These are phyloP conservation scores for Globisporangium cylindrosporum DNA, from an alignment of 352 stramenopile species.

Conservation along the genomic window DNA sequence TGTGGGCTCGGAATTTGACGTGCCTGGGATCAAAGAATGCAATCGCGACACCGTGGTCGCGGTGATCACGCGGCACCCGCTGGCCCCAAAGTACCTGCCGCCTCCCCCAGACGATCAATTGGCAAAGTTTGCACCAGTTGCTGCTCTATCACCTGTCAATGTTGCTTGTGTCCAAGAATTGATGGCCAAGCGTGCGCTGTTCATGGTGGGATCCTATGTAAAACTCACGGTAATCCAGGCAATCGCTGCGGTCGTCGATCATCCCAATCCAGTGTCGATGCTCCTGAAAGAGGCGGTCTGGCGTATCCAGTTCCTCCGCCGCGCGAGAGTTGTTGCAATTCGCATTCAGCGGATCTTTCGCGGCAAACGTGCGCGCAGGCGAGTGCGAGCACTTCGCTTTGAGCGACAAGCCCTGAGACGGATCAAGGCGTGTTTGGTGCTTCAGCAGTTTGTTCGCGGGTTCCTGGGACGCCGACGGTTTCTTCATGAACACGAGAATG, in stretches of 20 bases:
- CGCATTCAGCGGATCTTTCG: slow-evolving; percentile 68
- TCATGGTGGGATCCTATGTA: neutral
- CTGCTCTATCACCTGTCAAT: neutral
- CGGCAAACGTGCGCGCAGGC: slow-evolving; percentile 51
- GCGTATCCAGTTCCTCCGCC: slow-evolving; percentile 56
- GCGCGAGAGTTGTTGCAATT: slow-evolving; percentile 46
- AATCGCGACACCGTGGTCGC: slow-evolving; percentile 27
- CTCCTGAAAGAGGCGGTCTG: slow-evolving; percentile 55
- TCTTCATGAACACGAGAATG: slow-evolving; percentile 25
- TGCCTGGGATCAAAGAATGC: slow-evolving; percentile 58
- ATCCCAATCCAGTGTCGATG: slow-evolving; percentile 39
- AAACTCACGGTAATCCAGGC: neutral
- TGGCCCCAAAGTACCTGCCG: slow-evolving; percentile 52
- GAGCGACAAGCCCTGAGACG: slow-evolving; percentile 36
- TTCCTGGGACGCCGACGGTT: slow-evolving; percentile 52
- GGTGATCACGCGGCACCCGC: slow-evolving; percentile 31
- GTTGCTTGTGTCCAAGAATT: neutral
- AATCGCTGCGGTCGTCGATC: slow-evolving; percentile 19
- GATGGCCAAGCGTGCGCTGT: neutral
- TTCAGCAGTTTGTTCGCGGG: slow-evolving; percentile 57
- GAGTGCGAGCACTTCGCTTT: slow-evolving; percentile 35
- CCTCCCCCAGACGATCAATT: neutral
- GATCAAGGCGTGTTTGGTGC: slow-evolving; percentile 30
- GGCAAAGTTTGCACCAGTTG: neutral
- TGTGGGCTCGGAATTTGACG: slow-evolving; percentile 62